These are phyloP conservation scores for Tulasnella sp. DNA, from an alignment of 768 basidiomycete species.

Conservation along the genomic window DNA sequence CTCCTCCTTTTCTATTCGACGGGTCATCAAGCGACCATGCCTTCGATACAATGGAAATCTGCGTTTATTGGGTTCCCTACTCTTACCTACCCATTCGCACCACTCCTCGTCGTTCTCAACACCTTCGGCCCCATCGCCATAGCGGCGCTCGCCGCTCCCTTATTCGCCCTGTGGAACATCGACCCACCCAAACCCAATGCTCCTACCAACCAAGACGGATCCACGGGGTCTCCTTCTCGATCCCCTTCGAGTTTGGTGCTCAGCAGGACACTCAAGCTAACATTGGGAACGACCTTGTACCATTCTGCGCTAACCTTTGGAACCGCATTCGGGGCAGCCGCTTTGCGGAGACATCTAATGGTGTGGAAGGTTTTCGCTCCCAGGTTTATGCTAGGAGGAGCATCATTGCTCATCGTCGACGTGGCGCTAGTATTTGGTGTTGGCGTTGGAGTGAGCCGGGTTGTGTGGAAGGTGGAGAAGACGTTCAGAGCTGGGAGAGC, in stretches of 20 bases:
- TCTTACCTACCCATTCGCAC: slow-evolving; percentile 68
- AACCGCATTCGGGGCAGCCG: slow-evolving; percentile 66
- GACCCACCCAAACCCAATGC: slow-evolving; percentile 48
- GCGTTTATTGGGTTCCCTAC: slow-evolving; percentile 75
- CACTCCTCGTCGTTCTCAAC: slow-evolving; percentile 70
- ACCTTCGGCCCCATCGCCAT: slow-evolving; percentile 70
- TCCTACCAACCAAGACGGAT: slow-evolving; percentile 29
- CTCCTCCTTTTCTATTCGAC: slow-evolving; percentile 78
- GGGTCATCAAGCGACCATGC: slow-evolving; percentile 86
- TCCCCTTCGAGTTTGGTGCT: slow-evolving; percentile 33
- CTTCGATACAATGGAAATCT: slow-evolving; percentile 92
- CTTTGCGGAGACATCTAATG: slow-evolving; percentile 83
- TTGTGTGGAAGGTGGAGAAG: slow-evolving; percentile 34
- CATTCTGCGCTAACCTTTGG: slow-evolving; percentile 62
- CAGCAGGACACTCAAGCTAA: slow-evolving; percentile 40
- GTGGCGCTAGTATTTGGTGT: slow-evolving; percentile 61
- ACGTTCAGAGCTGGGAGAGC: not conserved
- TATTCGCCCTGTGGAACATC: slow-evolving; percentile 81
- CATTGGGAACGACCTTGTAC: slow-evolving; percentile 66
- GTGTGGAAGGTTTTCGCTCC: slow-evolving; percentile 99
- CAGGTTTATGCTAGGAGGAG: slow-evolving; percentile 76
- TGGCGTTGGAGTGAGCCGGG: slow-evolving; percentile 52
- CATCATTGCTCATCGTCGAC: slow-evolving; percentile 68
- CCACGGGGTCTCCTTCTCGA: not conserved
- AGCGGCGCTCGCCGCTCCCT: slow-evolving; percentile 60